Evolutionary conservation across 345 rosid genomes (phyloP).

Genomic region (Lumnitzera racemosa): DNA sequence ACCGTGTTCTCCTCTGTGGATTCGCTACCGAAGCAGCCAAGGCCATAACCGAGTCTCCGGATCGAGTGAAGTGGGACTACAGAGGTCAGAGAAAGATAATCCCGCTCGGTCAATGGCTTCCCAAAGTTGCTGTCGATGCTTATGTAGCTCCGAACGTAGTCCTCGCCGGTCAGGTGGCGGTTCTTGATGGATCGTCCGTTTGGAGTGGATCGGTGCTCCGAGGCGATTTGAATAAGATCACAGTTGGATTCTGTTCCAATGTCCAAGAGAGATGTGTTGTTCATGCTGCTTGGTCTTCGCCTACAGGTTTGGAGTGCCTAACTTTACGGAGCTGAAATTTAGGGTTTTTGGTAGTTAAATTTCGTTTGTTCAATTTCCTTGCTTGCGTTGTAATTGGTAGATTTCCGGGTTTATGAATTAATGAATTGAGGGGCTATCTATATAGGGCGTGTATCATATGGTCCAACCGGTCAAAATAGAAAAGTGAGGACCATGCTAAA

Average conservation of each 20-base stretch:
- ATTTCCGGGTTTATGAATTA: too few relatives aligned
- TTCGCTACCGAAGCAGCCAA: constrained; percentile 31
- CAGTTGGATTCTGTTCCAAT: constrained; percentile 83
- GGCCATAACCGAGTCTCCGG: constrained; percentile 54
- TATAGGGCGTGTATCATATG: too few relatives aligned
- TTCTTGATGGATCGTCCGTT: constrained; percentile 80
- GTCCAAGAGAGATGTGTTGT: constrained; percentile 90
- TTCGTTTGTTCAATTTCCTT: background rate
- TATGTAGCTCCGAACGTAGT: constrained; percentile 92
- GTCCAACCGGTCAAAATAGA: too few relatives aligned
- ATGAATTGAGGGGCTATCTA: too few relatives aligned
- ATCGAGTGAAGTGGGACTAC: constrained; percentile 95
- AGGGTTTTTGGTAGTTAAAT: background rate
- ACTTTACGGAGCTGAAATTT: background rate
- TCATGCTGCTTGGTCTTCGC: constrained; percentile 97
- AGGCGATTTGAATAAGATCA: constrained; percentile 96
- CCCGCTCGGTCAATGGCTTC: constrained; percentile 92
- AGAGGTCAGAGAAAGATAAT: constrained; percentile 89
- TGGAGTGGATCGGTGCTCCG: constrained; percentile 92
- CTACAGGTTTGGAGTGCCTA: constrained; percentile 48
- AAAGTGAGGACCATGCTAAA: too few relatives aligned
- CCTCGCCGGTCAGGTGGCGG: constrained; percentile 84
- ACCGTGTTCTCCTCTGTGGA: constrained; percentile 17
- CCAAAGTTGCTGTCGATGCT: constrained; percentile 92
- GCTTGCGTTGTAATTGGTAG: too few relatives aligned